These are phyloP conservation scores for Austroboletus rostrupii DNA, from an alignment of 1,284 basidiomycete species.

Conservation along the genomic window DNA sequence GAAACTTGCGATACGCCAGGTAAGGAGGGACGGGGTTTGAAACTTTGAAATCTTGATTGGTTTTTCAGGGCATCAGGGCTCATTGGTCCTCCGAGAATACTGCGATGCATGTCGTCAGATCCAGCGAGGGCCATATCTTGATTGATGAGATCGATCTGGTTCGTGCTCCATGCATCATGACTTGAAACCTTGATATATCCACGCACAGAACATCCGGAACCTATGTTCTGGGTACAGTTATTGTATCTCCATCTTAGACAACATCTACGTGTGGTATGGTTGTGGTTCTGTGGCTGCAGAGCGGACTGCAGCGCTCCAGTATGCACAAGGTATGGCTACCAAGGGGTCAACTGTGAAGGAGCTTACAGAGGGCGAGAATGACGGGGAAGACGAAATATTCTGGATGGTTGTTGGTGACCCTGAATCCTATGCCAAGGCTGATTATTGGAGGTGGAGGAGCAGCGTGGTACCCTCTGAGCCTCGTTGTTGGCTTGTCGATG, in stretches of 20 bases:
- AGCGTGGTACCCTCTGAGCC: slow-evolving; percentile 38
- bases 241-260: slow-evolving; percentile 64
- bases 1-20: slow-evolving; percentile 64
- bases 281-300: slow-evolving; percentile 58
- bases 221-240: slow-evolving; percentile 79
- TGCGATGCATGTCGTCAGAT: slow-evolving; percentile 69
- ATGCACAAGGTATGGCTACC: slow-evolving; percentile 47
- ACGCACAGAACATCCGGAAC: slow-evolving; percentile 54
- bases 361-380: slow-evolving; percentile 57
- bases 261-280: slow-evolving; percentile 76
- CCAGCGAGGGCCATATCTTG: slow-evolving; percentile 44
- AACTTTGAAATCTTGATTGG: slow-evolving; percentile 5
- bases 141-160: slow-evolving; percentile 76
- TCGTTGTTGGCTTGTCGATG: slow-evolving; percentile 55
- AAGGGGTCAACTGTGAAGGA: slow-evolving; percentile 44
- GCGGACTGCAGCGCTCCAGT: slow-evolving; percentile 55
- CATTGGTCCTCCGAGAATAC: slow-evolving; percentile 79
- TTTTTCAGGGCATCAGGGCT: slow-evolving; percentile 54
- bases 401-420: slow-evolving; percentile 74
- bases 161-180: slow-evolving; percentile 22
- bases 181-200: slow-evolving; percentile 1
- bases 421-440: slow-evolving; percentile 65
- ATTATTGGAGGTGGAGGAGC: slow-evolving; percentile 73
- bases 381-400: slow-evolving; percentile 67
- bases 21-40: slow-evolving; percentile 24